These are phyloP conservation scores for Gigaspora rosea DNA, from an alignment of 192 early-diverging fungal genomes.

Conservation along the genomic window DNA sequence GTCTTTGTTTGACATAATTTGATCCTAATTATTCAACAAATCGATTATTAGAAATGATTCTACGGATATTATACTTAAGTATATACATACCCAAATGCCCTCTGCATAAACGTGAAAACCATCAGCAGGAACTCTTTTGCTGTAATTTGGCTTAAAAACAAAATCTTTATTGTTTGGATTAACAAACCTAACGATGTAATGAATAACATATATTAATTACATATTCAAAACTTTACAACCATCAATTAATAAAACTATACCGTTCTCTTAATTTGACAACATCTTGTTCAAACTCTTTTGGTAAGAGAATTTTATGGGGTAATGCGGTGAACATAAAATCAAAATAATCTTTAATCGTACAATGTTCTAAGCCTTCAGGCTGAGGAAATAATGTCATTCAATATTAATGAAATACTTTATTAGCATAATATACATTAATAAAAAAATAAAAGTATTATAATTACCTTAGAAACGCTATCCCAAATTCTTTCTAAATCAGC, in stretches of 20 bases:
- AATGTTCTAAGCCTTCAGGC: slow-evolving; percentile 80
- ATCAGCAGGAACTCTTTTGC: slow-evolving; percentile 93
- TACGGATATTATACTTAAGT: not conserved
- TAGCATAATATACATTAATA: too few species aligned
- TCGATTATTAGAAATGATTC: not conserved
- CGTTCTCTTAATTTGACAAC: slow-evolving; percentile 65
- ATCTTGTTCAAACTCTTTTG: slow-evolving; percentile 79
- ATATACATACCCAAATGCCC: slow-evolving; percentile 71
- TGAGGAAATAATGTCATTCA: slow-evolving; percentile 28
- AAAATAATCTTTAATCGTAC: slow-evolving; percentile 84
- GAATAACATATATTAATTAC: not conserved
- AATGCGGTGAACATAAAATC: slow-evolving; percentile 87
- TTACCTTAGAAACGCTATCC: slow-evolving; percentile 80
- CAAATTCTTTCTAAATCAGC: slow-evolving; percentile 91
- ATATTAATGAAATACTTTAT: not conserved
- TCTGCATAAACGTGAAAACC: slow-evolving; percentile 92
- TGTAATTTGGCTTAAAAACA: slow-evolving; percentile 84
- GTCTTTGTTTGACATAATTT: slow-evolving; percentile 92
- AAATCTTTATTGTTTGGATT: slow-evolving; percentile 68
- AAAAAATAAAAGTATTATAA: not conserved
- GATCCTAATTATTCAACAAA: slow-evolving; percentile 50
- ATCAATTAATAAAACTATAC: slow-evolving; percentile 38
- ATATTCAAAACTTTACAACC: not conserved
- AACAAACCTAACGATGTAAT: slow-evolving; percentile 56
- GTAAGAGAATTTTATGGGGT: slow-evolving; percentile 87